These are phyloP conservation scores for Scenedesmus sp. DNA, from an alignment of 163 green algal species.

Conservation along the genomic window DNA sequence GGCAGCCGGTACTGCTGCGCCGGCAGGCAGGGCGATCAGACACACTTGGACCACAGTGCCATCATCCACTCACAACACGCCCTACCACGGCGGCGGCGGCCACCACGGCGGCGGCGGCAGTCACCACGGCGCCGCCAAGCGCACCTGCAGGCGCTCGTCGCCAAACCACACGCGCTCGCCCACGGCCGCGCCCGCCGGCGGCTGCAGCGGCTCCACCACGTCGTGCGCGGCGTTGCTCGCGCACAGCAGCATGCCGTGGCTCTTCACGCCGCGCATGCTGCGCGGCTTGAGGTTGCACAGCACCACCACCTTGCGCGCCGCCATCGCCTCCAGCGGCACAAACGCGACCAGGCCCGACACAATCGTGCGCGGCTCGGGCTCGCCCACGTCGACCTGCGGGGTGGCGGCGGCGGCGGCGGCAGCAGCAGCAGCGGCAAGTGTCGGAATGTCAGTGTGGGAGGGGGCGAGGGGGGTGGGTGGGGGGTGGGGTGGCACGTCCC, in stretches of 20 bases:
- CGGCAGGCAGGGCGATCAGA: too few species aligned
- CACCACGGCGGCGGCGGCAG: too few species aligned
- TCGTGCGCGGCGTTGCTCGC: slow-evolving; percentile 90
- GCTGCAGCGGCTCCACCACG: slow-evolving; percentile 88
- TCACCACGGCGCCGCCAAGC: not conserved
- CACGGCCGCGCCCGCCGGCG: slow-evolving; percentile 75
- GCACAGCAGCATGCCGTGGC: slow-evolving; percentile 93
- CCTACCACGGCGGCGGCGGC: too few species aligned
- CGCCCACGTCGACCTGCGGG: slow-evolving; percentile 88
- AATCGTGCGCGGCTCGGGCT: slow-evolving; percentile 80
- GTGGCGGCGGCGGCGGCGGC: not conserved
- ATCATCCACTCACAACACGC: too few species aligned
- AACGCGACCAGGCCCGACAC: slow-evolving; percentile 80
- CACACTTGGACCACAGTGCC: too few species aligned
- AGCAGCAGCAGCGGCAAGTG: not conserved
- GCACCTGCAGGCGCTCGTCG: slow-evolving; percentile 59
- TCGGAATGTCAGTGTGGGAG: not conserved
- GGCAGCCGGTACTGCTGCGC: too few species aligned
- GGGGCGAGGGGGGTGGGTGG: too few species aligned
- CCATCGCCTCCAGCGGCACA: slow-evolving; percentile 80
- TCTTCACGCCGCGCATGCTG: slow-evolving; percentile 96
- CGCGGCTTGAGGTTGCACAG: slow-evolving; percentile 94
- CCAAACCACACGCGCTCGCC: slow-evolving; percentile 93
- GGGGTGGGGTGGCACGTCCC: too few species aligned
- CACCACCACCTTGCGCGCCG: slow-evolving; percentile 73